A percentile compares a stretch with the other conserved stretches of the same genome.
Conservation (phyloP, 2,329 filamentous ascomycete species). For the Epichloe uncinata region DNA sequence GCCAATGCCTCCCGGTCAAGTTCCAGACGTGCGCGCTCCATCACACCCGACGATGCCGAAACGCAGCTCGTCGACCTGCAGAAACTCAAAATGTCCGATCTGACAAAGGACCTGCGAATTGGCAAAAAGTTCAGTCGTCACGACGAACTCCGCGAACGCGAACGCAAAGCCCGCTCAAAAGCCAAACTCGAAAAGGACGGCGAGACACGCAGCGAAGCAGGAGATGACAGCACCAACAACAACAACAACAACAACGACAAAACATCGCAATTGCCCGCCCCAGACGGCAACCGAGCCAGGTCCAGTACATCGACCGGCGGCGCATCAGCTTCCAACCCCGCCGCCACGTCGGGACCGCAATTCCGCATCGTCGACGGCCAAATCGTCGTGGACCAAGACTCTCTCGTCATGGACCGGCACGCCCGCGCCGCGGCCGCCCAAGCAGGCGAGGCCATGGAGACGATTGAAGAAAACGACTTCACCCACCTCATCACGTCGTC, state of each 20-base stretch:
- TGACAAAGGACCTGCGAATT: constrained; percentile 55
- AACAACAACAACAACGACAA: constrained; percentile 1
- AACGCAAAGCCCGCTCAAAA: constrained; percentile 31
- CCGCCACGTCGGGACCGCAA: constrained; percentile 30
- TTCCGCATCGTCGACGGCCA: constrained; percentile 58
- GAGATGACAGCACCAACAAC: constrained; percentile 3
- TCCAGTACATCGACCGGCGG: constrained; percentile 5
- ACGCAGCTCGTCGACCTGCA: constrained; percentile 49
- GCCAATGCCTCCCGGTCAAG: constrained; percentile 11
- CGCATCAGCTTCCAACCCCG: constrained; percentile 7
- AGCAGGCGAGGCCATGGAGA: constrained; percentile 39
- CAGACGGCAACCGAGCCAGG: constrained; percentile 4
- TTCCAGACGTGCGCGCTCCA: constrained; percentile 28
- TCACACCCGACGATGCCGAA: constrained; percentile 52
- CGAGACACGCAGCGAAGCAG: constrained; percentile 12
- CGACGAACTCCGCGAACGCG: constrained; percentile 55
- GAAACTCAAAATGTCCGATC: constrained; percentile 56
- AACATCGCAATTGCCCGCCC: constrained; percentile 8
- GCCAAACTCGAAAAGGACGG: constrained; percentile 16
- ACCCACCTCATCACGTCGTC: constrained; percentile 56
- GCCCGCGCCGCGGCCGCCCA: constrained; percentile 41
- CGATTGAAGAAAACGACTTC: constrained; percentile 67
- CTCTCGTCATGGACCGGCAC: constrained; percentile 55
- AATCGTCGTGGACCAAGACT: constrained; percentile 57
- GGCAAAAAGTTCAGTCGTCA: constrained; percentile 69